Conservation (phyloP, 2,329 filamentous ascomycete genomes). For the Neofusicoccum ribis region DNA sequence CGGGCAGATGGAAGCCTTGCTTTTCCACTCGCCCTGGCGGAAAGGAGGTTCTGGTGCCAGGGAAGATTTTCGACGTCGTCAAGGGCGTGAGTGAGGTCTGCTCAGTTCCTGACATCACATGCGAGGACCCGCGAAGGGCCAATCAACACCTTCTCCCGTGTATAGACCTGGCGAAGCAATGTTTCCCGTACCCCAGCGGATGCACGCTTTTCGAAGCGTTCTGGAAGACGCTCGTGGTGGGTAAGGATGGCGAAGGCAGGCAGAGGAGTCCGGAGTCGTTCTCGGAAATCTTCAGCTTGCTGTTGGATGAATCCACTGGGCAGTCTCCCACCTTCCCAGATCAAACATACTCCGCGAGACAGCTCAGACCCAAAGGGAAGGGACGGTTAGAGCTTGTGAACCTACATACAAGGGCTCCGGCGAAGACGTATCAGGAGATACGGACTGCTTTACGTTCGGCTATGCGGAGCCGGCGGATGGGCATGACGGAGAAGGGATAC, state of each 20-base stretch:
- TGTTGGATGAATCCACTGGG: slow-evolving; percentile 26
- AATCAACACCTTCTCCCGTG: slow-evolving; percentile 22
- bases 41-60: not conserved
- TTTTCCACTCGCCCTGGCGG: not conserved
- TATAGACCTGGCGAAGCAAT: slow-evolving; percentile 19
- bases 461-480: slow-evolving; percentile 26
- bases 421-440: slow-evolving; percentile 24
- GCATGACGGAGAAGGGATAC: slow-evolving; percentile 24
- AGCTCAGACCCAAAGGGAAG: slow-evolving; percentile 16
- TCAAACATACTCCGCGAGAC: slow-evolving; percentile 25
- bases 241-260: slow-evolving; percentile 23
- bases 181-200: slow-evolving; percentile 18
- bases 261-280: slow-evolving; percentile 23
- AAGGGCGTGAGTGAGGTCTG: not conserved
- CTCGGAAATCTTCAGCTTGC: slow-evolving; percentile 28
- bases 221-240: slow-evolving; percentile 26
- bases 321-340: slow-evolving; percentile 24
- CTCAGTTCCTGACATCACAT: slow-evolving; percentile 22
- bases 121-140: slow-evolving; percentile 19
- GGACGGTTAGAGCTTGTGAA: slow-evolving; percentile 27
- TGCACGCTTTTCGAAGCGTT: slow-evolving; percentile 26
- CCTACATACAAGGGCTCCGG: slow-evolving; percentile 25
- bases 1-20: not conserved
- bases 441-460: slow-evolving; percentile 23
- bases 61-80: not conserved